Evolutionary conservation across 257 asterid genomes (phyloP).

Genomic region (Ballota nigra): DNA sequence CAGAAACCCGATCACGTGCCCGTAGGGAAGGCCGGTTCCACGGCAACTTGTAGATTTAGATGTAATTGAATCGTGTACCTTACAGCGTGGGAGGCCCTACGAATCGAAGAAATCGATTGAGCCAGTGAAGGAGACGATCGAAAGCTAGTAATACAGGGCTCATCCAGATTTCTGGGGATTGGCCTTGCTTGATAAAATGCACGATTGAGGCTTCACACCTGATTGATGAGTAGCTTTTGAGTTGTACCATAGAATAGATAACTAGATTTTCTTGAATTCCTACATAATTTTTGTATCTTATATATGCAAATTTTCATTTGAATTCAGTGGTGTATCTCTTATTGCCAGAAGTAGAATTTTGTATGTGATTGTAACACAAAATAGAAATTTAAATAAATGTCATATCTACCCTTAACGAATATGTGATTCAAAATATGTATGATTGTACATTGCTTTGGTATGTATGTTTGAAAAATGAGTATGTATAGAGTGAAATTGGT

Average conservation of each 20-base stretch:
- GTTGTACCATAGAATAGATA: slow-evolving; percentile 26
- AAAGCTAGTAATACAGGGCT: slow-evolving; percentile 8
- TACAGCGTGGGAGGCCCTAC: slow-evolving; percentile 18
- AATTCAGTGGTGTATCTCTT: background rate
- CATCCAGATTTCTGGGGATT: slow-evolving; percentile 7
- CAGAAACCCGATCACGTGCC: slow-evolving; percentile 51
- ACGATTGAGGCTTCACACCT: slow-evolving; percentile 15
- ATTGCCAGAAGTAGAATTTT: background rate
- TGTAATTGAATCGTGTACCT: slow-evolving; percentile 19
- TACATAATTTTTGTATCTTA: slow-evolving; percentile 24
- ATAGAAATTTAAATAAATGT: background rate
- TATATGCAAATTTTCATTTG: background rate
- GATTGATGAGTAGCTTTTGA: slow-evolving; percentile 15
- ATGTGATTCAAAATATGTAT: background rate
- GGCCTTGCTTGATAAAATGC: background rate
- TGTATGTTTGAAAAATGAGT: too few species aligned
- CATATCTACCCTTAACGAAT: background rate
- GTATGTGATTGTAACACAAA: background rate
- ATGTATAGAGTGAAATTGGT: too few species aligned
- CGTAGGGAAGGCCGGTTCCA: slow-evolving; percentile 92
- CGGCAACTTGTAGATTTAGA: slow-evolving; percentile 32
- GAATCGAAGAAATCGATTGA: slow-evolving; percentile 7
- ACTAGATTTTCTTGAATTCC: slow-evolving; percentile 13
- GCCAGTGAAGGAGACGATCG: background rate
- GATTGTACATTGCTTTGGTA: too few species aligned